These are phyloP conservation scores for Phytophthora syringae DNA, from an alignment of 352 stramenopile genomes.

Conservation along the genomic window DNA sequence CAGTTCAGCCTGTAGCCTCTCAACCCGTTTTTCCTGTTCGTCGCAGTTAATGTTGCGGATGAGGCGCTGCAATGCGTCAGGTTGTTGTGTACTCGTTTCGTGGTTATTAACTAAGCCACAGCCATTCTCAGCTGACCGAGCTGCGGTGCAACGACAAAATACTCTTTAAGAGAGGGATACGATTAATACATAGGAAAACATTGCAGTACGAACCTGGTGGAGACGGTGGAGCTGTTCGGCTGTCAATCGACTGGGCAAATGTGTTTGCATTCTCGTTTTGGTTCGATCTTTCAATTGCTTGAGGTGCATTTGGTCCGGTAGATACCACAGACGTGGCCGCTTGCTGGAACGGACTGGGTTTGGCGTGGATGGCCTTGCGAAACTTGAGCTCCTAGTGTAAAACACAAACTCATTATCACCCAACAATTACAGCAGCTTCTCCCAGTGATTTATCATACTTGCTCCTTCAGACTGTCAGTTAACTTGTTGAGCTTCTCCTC, in stretches of 20 bases:
- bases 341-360: slow-evolving; percentile 36
- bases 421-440: not conserved
- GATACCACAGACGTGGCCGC: slow-evolving; percentile 23
- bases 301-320: not conserved
- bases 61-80: slow-evolving; percentile 31
- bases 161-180: not conserved
- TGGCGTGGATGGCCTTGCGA: slow-evolving; percentile 21
- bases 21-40: slow-evolving; percentile 48
- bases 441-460: slow-evolving; percentile 8
- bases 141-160: not conserved
- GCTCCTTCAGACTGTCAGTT: slow-evolving; percentile 39
- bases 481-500: slow-evolving; percentile 39
- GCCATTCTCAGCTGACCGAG: not conserved
- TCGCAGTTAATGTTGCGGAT: slow-evolving; percentile 35
- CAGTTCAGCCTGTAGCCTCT: slow-evolving; percentile 42
- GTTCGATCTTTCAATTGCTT: not conserved
- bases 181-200: not conserved
- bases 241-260: not conserved
- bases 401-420: not conserved
- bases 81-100: slow-evolving; percentile 5
- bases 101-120: slow-evolving; percentile 1
- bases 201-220: slow-evolving; percentile 16
- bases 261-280: slow-evolving; percentile 10
- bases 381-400: slow-evolving; percentile 40
- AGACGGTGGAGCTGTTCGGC: not conserved